Conservation (phyloP, 176 grass and related monocot species). For the Musa troglodytarum region DNA sequence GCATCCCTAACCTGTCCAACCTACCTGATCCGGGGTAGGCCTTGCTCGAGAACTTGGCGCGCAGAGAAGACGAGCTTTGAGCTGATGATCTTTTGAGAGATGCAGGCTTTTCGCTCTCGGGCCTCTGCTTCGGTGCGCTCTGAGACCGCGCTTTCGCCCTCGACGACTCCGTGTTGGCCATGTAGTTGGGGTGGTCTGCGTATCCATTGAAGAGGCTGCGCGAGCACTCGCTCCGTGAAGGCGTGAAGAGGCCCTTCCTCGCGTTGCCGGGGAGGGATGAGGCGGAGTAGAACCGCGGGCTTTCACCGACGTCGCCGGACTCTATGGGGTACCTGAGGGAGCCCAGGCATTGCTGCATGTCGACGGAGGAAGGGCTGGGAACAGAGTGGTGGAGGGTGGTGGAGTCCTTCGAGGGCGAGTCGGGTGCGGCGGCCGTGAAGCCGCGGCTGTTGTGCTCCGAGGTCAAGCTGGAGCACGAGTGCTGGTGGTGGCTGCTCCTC, state of each 20-base stretch:
- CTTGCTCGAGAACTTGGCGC: slow-evolving; percentile 32
- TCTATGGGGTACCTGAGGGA: slow-evolving; percentile 36
- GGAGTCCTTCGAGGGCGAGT: slow-evolving; percentile 58
- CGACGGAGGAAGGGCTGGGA: slow-evolving; percentile 58
- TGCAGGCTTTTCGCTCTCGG: slow-evolving; percentile 43
- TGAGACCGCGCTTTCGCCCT: slow-evolving; percentile 77
- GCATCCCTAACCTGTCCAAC: slow-evolving; percentile 36
- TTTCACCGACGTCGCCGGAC: slow-evolving; percentile 46
- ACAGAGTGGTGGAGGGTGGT: slow-evolving; percentile 48
- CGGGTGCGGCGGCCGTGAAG: slow-evolving; percentile 44
- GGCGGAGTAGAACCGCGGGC: slow-evolving; percentile 75
- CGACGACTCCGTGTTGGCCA: slow-evolving; percentile 90
- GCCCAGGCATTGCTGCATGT: slow-evolving; percentile 46
- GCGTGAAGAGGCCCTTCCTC: slow-evolving; percentile 48
- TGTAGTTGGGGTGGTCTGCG: slow-evolving; percentile 87
- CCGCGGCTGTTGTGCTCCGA: slow-evolving; percentile 59
- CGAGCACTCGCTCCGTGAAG: slow-evolving; percentile 70
- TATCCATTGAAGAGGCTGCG: slow-evolving; percentile 64
- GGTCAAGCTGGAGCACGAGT: slow-evolving; percentile 51
- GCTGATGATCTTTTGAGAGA: slow-evolving; percentile 38
- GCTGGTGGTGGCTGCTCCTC: slow-evolving; percentile 28
- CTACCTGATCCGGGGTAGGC: slow-evolving; percentile 36
- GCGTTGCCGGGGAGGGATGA: slow-evolving; percentile 54
- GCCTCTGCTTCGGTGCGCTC: slow-evolving; percentile 76
- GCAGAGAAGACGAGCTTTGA: slow-evolving; percentile 37